Conservation (phyloP, 2,329 filamentous ascomycete species). For the Acrocalymma vagum region DNA sequence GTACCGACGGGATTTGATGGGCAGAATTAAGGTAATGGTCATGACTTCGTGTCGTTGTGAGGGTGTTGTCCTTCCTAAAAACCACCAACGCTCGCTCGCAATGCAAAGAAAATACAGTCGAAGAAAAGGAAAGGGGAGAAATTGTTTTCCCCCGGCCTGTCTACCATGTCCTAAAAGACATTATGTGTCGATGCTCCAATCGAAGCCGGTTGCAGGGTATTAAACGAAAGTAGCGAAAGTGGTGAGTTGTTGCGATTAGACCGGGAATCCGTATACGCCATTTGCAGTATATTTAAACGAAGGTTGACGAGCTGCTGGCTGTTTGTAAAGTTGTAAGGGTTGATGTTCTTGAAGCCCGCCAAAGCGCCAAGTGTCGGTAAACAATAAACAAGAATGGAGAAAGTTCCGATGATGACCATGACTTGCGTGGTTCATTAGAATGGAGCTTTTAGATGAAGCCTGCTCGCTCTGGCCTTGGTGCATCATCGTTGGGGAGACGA, state of each 20-base stretch:
- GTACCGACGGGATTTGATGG: slow-evolving; percentile 15
- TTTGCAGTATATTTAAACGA: slow-evolving; percentile 30
- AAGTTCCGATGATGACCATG: slow-evolving; percentile 37
- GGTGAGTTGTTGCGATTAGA: slow-evolving; percentile 21
- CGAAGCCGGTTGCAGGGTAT: slow-evolving; percentile 2
- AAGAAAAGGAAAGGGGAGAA: slow-evolving; percentile 19
- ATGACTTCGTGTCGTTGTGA: slow-evolving; percentile 49
- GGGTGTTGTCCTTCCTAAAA: slow-evolving; percentile 21
- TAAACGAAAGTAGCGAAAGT: slow-evolving; percentile 2
- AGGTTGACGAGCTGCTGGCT: slow-evolving; percentile 21
- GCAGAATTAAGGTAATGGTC: slow-evolving; percentile 37
- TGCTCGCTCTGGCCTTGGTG: too few species aligned
- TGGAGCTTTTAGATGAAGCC: too few species aligned
- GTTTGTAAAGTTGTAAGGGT: slow-evolving; percentile 25
- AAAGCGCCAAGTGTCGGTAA: slow-evolving; percentile 41
- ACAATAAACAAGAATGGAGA: slow-evolving; percentile 51
- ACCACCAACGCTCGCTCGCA: slow-evolving; percentile 34
- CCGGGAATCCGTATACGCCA: slow-evolving; percentile 34
- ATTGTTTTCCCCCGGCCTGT: slow-evolving; percentile 15
- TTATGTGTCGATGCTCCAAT: neutral
- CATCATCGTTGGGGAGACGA: too few species aligned
- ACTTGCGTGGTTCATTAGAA: too few species aligned
- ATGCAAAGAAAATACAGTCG: slow-evolving; percentile 43
- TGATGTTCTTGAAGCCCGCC: slow-evolving; percentile 35
- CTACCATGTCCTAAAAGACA: neutral